Evolutionary conservation across 768 basidiomycete genomes (phyloP).

Genomic region (Suillus subaureus): DNA sequence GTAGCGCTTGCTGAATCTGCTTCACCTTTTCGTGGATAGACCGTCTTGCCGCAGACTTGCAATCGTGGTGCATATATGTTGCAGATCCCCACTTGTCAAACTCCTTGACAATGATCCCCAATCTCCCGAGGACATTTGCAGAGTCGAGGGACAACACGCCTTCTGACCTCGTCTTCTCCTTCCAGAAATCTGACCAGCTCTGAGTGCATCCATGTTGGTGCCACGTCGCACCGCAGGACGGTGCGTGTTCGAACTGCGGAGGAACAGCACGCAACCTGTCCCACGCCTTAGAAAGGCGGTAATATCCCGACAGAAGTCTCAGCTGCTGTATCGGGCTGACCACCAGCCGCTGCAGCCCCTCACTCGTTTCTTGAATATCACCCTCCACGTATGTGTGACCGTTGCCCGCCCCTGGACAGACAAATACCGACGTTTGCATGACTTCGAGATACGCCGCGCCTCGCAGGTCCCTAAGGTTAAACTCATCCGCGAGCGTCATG

Average conservation of each 20-base stretch:
- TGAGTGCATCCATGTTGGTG: constrained; percentile 73
- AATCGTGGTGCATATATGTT: constrained; percentile 82
- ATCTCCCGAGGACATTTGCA: constrained; percentile 68
- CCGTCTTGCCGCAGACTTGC: constrained; percentile 58
- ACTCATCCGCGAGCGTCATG: constrained; percentile 73
- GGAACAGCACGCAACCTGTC: constrained; percentile 60
- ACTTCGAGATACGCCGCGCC: constrained; percentile 74
- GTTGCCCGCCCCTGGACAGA: constrained; percentile 17
- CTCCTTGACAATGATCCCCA: constrained; percentile 64
- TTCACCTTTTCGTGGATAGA: constrained; percentile 58
- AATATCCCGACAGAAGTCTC: constrained; percentile 69
- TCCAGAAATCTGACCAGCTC: constrained; percentile 81
- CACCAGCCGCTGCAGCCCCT: constrained; percentile 49
- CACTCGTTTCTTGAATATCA: constrained; percentile 33
- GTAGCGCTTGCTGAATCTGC: constrained; percentile 57
- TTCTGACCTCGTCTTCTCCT: constrained; percentile 69
- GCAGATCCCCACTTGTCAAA: constrained; percentile 72
- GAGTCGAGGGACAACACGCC: constrained; percentile 57
- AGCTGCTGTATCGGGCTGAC: constrained; percentile 62
- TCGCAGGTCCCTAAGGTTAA: constrained; percentile 58
- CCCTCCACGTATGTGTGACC: constrained; percentile 29
- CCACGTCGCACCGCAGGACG: constrained; percentile 67
- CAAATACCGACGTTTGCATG: constrained; percentile 58
- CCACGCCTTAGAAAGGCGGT: constrained; percentile 68
- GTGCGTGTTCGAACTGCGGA: constrained; percentile 64